Base-by-base conservation (phyloP, 768 basidiomycete genomes). In the Naganishia vaughanmartiniae region DNA sequence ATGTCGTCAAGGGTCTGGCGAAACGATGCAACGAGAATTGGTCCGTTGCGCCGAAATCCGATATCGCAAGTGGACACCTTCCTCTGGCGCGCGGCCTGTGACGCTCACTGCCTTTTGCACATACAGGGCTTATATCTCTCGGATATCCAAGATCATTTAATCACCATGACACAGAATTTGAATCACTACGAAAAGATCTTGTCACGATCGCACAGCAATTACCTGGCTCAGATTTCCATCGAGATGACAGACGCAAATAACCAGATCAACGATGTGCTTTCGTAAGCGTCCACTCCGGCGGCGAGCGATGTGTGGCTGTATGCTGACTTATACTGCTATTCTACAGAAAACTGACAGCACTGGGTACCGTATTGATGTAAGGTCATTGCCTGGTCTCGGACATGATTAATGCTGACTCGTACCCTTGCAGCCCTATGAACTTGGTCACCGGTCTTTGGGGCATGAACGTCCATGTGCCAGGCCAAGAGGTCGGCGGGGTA, bases 171-270 rank as follows among this genome's bases (percentile, higher is more conserved):
- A 2, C 96, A 99, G 83, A 98, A 95, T 79, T 80, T 99, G 85
- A 99, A 98, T 80, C 96, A 98, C 82, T 99, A 98, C 84, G 96
- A 99, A 80, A 99, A 98, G 85, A 98, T 99, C 78, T 85, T 99
- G 11, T 98, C 95, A 4, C 89, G 96, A 48, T 97, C 95, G 48
- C 96, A 99, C 82, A 97, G 94, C 45, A 99, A 99, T 80, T 99
- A 99, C 83, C 89, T 99, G 63, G 96, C 96, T 0, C 96, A 98
- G 78, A 99, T 99, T 75, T 96, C 93, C 53, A 98, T 99, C 82
- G 96, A 98, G 84, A 99, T 98, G 95, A 95, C 93, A 21, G 94
- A 97, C 76, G 96, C 96, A 51, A 99, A 99, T 83, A 99, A 99
- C 81, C 93, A 98, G 84, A 99, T 98, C 84, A 99, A 99, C 83